These are phyloP conservation scores for Saturnispora saitoi DNA, from an alignment of 805 yeast genomes.

Conservation along the genomic window DNA sequence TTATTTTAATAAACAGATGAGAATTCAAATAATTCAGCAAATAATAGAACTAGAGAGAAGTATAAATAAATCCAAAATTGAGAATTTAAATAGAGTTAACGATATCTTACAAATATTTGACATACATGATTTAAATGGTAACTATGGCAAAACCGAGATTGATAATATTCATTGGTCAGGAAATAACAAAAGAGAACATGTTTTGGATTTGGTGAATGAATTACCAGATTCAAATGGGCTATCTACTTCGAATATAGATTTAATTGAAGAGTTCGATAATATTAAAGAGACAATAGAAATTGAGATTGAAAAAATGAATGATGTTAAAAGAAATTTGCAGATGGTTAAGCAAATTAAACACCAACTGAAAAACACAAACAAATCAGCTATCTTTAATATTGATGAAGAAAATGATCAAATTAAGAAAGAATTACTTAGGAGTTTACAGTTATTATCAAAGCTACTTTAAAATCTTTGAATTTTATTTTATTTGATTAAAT, in stretches of 20 bases:
- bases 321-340: conserved; percentile 12
- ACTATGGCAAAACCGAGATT: conserved; percentile 10
- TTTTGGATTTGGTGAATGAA: conserved; percentile 22
- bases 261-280: conserved; percentile 22
- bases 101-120: conserved; percentile 23
- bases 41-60: conserved; percentile 21
- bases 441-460: not conserved
- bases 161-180: conserved; percentile 1
- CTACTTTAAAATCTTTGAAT: not conserved
- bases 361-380: not conserved
- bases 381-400: not conserved
- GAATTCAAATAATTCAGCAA: conserved; percentile 25
- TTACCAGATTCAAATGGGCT: conserved; percentile 23
- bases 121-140: conserved; percentile 18
- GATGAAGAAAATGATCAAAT: conserved; percentile 4
- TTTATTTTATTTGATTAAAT: not conserved
- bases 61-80: conserved; percentile 10
- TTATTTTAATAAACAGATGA: conserved; percentile 26
- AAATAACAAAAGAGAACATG: conserved; percentile 12
- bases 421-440: not conserved
- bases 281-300: conserved; percentile 12
- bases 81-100: conserved; percentile 22
- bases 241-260: conserved; percentile 14
- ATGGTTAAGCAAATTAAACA: conserved; percentile 9
- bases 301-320: conserved; percentile 14